Evolutionary conservation across 768 basidiomycete genomes (phyloP).

Genomic region (Suillus ampliporus): DNA sequence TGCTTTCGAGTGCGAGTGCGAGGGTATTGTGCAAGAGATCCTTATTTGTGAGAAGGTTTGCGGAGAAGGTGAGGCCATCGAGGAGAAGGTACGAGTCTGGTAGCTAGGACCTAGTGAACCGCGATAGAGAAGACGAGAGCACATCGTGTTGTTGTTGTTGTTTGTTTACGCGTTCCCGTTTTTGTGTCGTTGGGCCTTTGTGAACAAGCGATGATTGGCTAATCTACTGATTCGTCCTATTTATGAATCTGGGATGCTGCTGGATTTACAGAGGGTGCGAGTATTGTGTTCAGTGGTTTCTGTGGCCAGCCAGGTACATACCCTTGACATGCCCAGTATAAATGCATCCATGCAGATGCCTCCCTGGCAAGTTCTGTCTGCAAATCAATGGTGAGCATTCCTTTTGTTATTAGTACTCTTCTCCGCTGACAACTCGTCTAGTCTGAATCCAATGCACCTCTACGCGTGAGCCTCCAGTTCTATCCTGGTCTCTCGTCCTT

Average conservation of each 20-base stretch:
- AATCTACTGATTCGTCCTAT: too few relatives aligned
- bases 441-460: not conserved
- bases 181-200: not conserved
- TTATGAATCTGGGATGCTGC: too few relatives aligned
- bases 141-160: not conserved
- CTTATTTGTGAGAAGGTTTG: slow-evolving; percentile 43
- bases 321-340: not conserved
- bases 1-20: slow-evolving; percentile 42
- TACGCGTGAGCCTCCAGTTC: not conserved
- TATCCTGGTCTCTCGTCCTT: not conserved
- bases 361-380: too few relatives aligned
- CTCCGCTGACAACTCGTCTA: not conserved
- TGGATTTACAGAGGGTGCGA: not conserved
- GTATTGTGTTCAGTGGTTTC: slow-evolving; percentile 2
- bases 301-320: not conserved
- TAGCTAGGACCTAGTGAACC: slow-evolving; percentile 63
- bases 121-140: too few relatives aligned
- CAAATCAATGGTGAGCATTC: not conserved
- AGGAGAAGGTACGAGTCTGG: slow-evolving; percentile 76
- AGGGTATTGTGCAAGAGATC: slow-evolving; percentile 48
- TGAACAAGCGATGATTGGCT: too few relatives aligned
- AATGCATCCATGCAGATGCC: not conserved
- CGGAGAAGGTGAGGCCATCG: slow-evolving; percentile 76
- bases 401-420: too few relatives aligned
- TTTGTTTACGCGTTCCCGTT: not conserved